Evolutionary conservation across 2,329 filamentous ascomycete species (phyloP).

Genomic region (Aspergillus viridinutans): DNA sequence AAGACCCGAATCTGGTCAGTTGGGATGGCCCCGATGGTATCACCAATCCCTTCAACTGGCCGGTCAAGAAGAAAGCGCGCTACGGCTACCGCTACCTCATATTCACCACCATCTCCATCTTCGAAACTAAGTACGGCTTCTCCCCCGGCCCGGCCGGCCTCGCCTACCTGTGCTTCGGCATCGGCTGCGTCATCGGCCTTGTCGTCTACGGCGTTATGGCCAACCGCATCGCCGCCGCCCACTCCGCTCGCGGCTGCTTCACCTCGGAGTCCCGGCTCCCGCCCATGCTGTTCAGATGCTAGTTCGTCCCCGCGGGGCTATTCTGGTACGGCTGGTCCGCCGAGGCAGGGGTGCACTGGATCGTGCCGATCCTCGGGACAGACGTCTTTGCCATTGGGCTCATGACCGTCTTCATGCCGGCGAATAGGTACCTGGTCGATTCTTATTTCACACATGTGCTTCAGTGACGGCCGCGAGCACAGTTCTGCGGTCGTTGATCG

Average conservation of each 20-base stretch:
- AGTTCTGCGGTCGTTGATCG: conserved; percentile 39
- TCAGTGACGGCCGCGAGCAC: conserved; percentile 55
- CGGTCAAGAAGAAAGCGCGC: conserved; percentile 20
- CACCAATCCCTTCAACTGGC: conserved; percentile 32
- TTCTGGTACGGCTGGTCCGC: conserved; percentile 42
- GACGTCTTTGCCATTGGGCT: conserved; percentile 29
- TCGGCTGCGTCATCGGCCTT: conserved; percentile 29
- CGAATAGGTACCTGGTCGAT: conserved; percentile 62
- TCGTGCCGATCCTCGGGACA: conserved; percentile 54
- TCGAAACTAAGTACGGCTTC: conserved; percentile 41
- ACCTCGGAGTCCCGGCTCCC: conserved; percentile 43
- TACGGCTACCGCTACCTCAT: conserved; percentile 51
- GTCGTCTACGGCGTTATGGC: conserved; percentile 26
- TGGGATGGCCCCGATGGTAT: conserved; percentile 27
- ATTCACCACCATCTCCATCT: conserved; percentile 48
- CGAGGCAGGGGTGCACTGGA: conserved; percentile 48
- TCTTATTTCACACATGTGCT: conserved; percentile 57
- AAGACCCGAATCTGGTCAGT: neutral
- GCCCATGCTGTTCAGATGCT: conserved; percentile 49
- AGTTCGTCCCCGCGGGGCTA: conserved; percentile 46
- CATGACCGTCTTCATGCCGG: conserved; percentile 42
- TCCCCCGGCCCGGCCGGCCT: conserved; percentile 38
- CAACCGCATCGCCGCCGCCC: conserved; percentile 20
- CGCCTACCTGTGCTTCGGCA: conserved; percentile 42
- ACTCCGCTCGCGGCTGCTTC: conserved; percentile 18